Base-by-base conservation (phyloP, 192 early-diverging fungal genomes). In the Phlyctochytrium planicorne region DNA sequence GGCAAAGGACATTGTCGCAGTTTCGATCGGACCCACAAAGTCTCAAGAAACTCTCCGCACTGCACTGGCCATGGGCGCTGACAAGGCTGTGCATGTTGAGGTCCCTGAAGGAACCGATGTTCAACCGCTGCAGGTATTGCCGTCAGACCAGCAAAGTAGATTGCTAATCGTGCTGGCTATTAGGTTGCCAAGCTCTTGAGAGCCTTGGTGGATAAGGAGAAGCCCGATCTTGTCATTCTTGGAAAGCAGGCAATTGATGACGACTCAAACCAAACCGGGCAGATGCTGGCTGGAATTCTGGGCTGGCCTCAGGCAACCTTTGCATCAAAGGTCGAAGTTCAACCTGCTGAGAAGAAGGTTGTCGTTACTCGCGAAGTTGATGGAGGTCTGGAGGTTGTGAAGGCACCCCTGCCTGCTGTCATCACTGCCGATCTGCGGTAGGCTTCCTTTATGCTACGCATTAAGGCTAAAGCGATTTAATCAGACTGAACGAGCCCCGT, bases 241-340 rank as follows among this genome's bases (percentile, higher is more conserved):
- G 97, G 97, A 59, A 99, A 99, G 83, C 97, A 99, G 84, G 95
- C 95, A 34, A 99, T 99, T 72, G 97, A 97, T 82, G 97, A 99
- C 76, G 97, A 99, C 75, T 78, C 91, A 55, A 91, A 89, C 80
- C 97, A 99, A 78, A 97, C 94, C 16, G 95, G 97, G 3, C 95
- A 99, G 85, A 97, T 99, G 94, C 88, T 99, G 31, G 97, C 94
- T 50, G 97, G 97, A 32, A 80, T 99, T 37, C 79, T 99, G 40
- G 64, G 36, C 30, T 77, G 52, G 67, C 69, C 59, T 3, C 80
- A 93, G 91, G 93, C 89, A 23, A 96, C 97, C 25, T 98, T 98
- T 86, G 95, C 97, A 20, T 93, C 92, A 75, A 96, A 98, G 82
- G 78, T 99, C 65, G 94, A 94, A 63, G 75, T 97, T 30, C n/a